phyloP scores from a whole-genome alignment of 441 rosid species.

The Flueggea neowawraea region DNA sequence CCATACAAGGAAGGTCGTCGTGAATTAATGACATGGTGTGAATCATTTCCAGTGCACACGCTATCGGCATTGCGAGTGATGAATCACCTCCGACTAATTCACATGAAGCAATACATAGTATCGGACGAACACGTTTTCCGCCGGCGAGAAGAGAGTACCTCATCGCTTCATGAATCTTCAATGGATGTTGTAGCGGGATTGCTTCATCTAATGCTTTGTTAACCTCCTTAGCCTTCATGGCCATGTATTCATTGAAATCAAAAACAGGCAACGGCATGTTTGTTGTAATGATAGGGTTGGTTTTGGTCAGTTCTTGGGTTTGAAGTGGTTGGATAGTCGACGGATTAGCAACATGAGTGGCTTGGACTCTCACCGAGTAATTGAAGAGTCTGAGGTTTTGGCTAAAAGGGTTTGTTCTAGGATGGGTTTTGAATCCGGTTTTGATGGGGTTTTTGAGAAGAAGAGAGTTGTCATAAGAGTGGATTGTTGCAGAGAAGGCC shows the following conservation, averaged over 20 bases:
- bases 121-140: constrained; percentile 68
- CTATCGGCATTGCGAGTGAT: constrained; percentile 54
- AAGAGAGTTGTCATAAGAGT: too few species aligned
- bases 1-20: constrained; percentile 78
- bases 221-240: constrained; percentile 36
- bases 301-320: too few species aligned
- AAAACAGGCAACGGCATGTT: constrained; percentile 22
- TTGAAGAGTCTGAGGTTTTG: too few species aligned
- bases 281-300: too few species aligned
- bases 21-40: constrained; percentile 82
- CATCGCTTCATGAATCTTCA: constrained; percentile 77
- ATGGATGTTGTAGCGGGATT: constrained; percentile 48
- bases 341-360: too few species aligned
- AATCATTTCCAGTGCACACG: constrained; percentile 76
- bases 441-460: too few species aligned
- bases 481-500: too few species aligned
- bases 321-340: too few species aligned
- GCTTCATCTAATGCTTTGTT: constrained; percentile 58
- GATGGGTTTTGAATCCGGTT: too few species aligned
- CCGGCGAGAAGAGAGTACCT: constrained; percentile 79
- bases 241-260: constrained; percentile 65
- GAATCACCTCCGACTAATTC: constrained; percentile 64
- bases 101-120: constrained; percentile 65
- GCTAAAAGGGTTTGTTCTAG: too few species aligned
- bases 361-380: too few species aligned